Conservation (phyloP, 1,139 yeast genomes). For the Hemisphaericaspora xylofermentans region DNA sequence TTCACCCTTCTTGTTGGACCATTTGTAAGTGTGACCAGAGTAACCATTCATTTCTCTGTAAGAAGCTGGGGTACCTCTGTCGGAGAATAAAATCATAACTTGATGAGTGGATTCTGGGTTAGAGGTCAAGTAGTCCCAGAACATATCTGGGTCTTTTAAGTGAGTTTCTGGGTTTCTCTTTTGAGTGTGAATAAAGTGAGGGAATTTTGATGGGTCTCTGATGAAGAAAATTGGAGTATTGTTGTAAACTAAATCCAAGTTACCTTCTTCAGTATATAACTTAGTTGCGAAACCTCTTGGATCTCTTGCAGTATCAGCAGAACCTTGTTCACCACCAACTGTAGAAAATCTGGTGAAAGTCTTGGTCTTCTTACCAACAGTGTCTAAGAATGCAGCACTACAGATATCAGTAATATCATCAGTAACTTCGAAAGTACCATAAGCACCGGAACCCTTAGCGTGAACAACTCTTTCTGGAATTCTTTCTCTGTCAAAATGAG, state of each 20-base stretch:
- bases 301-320: slow-evolving; percentile 85
- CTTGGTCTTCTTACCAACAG: slow-evolving; percentile 74
- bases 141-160: slow-evolving; percentile 72
- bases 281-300: slow-evolving; percentile 87
- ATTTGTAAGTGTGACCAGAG: slow-evolving; percentile 72
- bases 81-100: slow-evolving; percentile 59
- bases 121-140: slow-evolving; percentile 65
- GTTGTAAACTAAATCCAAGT: slow-evolving; percentile 84
- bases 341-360: slow-evolving; percentile 80
- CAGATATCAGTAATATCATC: slow-evolving; percentile 78
- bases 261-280: slow-evolving; percentile 85
- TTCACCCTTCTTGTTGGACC: slow-evolving; percentile 65
- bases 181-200: slow-evolving; percentile 84
- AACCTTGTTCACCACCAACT: slow-evolving; percentile 85
- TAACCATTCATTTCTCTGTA: slow-evolving; percentile 70
- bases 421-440: slow-evolving; percentile 76
- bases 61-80: slow-evolving; percentile 67
- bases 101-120: slow-evolving; percentile 69
- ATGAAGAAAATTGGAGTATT: slow-evolving; percentile 87
- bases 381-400: slow-evolving; percentile 66
- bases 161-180: slow-evolving; percentile 81
- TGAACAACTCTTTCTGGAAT: slow-evolving; percentile 90
- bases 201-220: slow-evolving; percentile 86
- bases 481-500: slow-evolving; percentile 86
- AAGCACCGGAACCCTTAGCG: slow-evolving; percentile 89